phyloP scores from a whole-genome alignment of 2,329 filamentous ascomycete species.

The Ophiostoma montium region DNA sequence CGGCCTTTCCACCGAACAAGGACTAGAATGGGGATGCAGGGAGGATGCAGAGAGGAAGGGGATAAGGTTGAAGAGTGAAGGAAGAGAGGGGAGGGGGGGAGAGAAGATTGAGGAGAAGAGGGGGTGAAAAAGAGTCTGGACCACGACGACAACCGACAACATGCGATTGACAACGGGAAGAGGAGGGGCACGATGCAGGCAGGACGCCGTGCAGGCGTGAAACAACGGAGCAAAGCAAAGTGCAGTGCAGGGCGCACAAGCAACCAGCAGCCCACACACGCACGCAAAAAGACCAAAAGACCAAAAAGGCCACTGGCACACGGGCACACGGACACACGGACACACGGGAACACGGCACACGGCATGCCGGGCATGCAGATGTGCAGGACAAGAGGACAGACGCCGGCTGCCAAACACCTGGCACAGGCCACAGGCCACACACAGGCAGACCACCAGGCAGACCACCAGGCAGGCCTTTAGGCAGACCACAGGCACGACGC shows the following conservation, averaged over 20 bases:
- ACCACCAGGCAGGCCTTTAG: not conserved
- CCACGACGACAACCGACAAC: not conserved
- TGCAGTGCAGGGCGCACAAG: no score
- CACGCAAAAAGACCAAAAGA: no score
- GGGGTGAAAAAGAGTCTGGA: not conserved
- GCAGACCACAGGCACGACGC: not conserved
- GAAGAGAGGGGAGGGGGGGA: not conserved
- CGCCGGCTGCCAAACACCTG: not conserved
- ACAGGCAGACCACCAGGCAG: not conserved
- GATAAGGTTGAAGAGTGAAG: no score
- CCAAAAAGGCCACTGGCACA: no score
- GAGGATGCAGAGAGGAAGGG: not conserved
- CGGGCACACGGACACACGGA: not conserved
- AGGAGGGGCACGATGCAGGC: not conserved
- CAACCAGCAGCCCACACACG: no score
- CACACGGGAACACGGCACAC: not conserved
- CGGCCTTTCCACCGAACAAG: slow-evolving; percentile 59
- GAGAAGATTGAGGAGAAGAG: no score
- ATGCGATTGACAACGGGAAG: not conserved
- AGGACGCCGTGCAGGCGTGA: no score
- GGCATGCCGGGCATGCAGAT: not conserved
- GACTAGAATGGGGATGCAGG: slow-evolving; percentile 4
- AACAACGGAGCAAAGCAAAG: not conserved
- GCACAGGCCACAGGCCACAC: not conserved
- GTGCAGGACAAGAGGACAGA: not conserved